Conservation (phyloP, 2,329 filamentous ascomycete species). For the Claviceps maximensis region DNA sequence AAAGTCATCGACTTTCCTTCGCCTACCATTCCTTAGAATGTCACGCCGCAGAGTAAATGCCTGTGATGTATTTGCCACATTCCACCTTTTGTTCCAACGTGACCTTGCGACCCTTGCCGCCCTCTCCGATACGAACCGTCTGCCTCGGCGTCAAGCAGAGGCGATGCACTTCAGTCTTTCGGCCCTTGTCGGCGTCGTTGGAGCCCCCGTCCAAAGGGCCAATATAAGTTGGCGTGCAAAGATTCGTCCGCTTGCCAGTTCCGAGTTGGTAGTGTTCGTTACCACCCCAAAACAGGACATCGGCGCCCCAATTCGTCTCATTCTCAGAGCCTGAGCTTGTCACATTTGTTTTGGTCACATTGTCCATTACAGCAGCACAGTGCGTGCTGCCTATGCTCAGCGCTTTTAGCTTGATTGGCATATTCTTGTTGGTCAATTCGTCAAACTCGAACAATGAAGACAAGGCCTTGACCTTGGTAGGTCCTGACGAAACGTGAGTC, state of each 20-base stretch:
- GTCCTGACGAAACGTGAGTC: conserved; percentile 71
- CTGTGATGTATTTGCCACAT: conserved; percentile 71
- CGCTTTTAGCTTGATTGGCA: conserved; percentile 64
- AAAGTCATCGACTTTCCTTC: background rate
- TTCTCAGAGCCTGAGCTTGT: conserved; percentile 39
- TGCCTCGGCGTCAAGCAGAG: conserved; percentile 70
- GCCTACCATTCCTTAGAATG: background rate
- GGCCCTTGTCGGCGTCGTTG: conserved; percentile 45
- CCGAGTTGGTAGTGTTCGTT: conserved; percentile 92
- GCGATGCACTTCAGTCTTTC: conserved; percentile 52
- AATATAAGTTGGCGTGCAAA: conserved; percentile 64
- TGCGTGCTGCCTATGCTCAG: conserved; percentile 72
- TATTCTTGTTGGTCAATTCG: conserved; percentile 50
- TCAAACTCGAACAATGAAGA: conserved; percentile 81
- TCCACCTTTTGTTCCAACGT: conserved; percentile 77
- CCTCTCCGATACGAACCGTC: conserved; percentile 49
- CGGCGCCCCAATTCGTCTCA: conserved; percentile 77
- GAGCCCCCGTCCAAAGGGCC: conserved; percentile 53
- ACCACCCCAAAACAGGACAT: conserved; percentile 86
- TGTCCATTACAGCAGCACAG: conserved; percentile 69
- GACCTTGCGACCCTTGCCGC: conserved; percentile 51
- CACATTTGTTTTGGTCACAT: conserved; percentile 55
- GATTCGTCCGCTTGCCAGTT: conserved; percentile 76
- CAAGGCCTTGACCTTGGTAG: conserved; percentile 69
- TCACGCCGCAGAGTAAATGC: conserved; percentile 60